A percentile compares a stretch with the other conserved stretches of the same genome.
Conservation (phyloP, 768 basidiomycete genomes). For the Boletellus sp. region DNA sequence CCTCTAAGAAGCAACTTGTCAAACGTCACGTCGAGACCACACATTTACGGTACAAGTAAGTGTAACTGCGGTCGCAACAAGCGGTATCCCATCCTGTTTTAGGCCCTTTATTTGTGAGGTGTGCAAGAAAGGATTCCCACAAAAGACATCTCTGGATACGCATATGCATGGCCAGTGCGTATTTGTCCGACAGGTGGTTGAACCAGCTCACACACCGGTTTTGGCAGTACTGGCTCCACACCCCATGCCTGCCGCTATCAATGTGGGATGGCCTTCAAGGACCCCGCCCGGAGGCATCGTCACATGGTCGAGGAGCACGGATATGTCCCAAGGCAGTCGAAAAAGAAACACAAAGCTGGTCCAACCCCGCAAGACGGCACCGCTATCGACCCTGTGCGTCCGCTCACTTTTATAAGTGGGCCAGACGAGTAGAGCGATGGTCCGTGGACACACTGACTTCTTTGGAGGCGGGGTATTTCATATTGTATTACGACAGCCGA, state of each 20-base stretch:
- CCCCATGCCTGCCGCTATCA: constrained; percentile 51
- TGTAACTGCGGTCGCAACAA: constrained; percentile 9
- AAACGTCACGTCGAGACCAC: constrained; percentile 65
- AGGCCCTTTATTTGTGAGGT: constrained; percentile 52
- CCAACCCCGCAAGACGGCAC: constrained; percentile 26
- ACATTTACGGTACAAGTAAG: constrained; percentile 59
- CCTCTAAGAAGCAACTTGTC: constrained; percentile 59
- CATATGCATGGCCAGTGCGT: constrained; percentile 54
- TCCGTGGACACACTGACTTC: constrained; percentile 2
- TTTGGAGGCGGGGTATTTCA: constrained; percentile 14
- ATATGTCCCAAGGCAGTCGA: constrained; percentile 44
- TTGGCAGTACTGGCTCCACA: constrained; percentile 50
- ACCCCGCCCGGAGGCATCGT: constrained; percentile 60
- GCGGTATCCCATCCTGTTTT: constrained; percentile 12
- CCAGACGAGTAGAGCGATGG: constrained; percentile 22
- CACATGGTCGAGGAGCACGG: constrained; percentile 54
- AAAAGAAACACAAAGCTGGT: constrained; percentile 42
- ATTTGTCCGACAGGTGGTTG: constrained; percentile 1
- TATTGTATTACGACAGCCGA: constrained; percentile 20
- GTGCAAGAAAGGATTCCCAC: constrained; percentile 53
- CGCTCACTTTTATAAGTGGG: constrained; percentile 30
- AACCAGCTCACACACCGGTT: constrained; percentile 10
- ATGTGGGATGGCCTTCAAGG: constrained; percentile 56
- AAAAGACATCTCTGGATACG: constrained; percentile 57
- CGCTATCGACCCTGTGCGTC: constrained; percentile 28